Evolutionary conservation across 1,284 basidiomycete genomes (phyloP), one percentile per base, ranked within the genome.

Genomic region (Cryptococcus floricola): DNA sequence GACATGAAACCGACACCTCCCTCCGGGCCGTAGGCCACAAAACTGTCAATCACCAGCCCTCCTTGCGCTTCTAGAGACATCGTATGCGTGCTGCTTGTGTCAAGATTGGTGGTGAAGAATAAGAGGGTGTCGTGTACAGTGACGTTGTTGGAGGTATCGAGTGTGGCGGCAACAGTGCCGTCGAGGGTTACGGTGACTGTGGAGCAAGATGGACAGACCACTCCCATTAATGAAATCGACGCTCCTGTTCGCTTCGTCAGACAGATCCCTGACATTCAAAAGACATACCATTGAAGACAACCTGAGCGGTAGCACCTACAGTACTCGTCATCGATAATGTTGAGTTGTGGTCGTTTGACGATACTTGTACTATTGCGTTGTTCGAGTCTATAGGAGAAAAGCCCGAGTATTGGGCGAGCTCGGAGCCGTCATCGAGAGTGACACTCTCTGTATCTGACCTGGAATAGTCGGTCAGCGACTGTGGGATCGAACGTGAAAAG

Each of bases 241-340:
- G 65, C 58, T 13, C 67, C 69, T 70, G 28, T 19, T 5, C 12
- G 12, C 13, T 7, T 10, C 37, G 44, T 54, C 53, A 61, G 52
- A 23, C 23, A 34, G 23, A 39, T 23, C 13, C 19, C 23, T 47
- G 13, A 8, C 23, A 9, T 12, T 31, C 9, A 38, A 13, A 31
- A 48, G 3, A 51, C 66, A 56, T 43, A 67, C 69, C 69, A 25
- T 46, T 58, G 45, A 71, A 71, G 1, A 34, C 57, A 7, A 69
- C 54, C 23, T 50, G 55, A 3, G 67, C 69, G n/a, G 65, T 60
- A 9, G 69, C 65, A 12, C 65, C 66, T 5, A 56, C 49, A 0
- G 63, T 65, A 1, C 53, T 34, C 5, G 69, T 69, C 62, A 61
- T 54, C 39, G 61, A 65, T 14, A 71, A 52, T n/a, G 69, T 66